Evolutionary conservation across 2,329 filamentous ascomycete species (phyloP), one percentile per base, ranked within the genome.

Genomic region (Exophiala sideris): DNA sequence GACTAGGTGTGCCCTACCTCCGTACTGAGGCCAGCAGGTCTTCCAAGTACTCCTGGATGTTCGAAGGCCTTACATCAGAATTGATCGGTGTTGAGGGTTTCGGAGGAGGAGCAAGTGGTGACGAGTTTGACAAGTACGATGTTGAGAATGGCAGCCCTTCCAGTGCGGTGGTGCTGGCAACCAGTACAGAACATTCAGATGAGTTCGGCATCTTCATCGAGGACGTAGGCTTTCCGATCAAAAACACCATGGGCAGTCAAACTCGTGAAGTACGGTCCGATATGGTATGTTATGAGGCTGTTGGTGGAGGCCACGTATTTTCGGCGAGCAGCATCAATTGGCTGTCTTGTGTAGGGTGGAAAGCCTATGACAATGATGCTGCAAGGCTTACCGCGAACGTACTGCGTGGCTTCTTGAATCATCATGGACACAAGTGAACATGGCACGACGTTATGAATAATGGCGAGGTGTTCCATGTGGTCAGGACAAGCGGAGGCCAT

Each of bases 71-170:
- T 10, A 39, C 53, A 36, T 42, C 55, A 10, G 52, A 55, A 12
- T 55, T 58, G 18, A 63, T 61, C 33, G 62, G 62, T 7, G 57
- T 64, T 32, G 45, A 64, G 8, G 61, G 63, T 3, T 63, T 70
- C 11, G 66, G 64, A 2, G 67, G 66, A 11, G 65, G 67, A 6
- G 67, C 66, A 8, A 64, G 60, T 40, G 68, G 68, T 11, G 68
- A 72, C 40, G 69, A 71, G 56, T 67, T 71, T 42, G 70, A 71
- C 56, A 60, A 67, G 5, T 52, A 68, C n/a, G 69, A 71, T 45
- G 63, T 62, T 45, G 52, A 40, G 6, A 59, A 68, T 12, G 68
- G 68, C 1, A 68, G 65, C 10, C 68, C 69, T 1, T 16, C 39
- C 2, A 66, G 66, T 48, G 57, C 63, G 2, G 52, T 67, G 2